phyloP scores from a whole-genome alignment of 768 basidiomycete species.

The Kwoniella bestiolae region DNA sequence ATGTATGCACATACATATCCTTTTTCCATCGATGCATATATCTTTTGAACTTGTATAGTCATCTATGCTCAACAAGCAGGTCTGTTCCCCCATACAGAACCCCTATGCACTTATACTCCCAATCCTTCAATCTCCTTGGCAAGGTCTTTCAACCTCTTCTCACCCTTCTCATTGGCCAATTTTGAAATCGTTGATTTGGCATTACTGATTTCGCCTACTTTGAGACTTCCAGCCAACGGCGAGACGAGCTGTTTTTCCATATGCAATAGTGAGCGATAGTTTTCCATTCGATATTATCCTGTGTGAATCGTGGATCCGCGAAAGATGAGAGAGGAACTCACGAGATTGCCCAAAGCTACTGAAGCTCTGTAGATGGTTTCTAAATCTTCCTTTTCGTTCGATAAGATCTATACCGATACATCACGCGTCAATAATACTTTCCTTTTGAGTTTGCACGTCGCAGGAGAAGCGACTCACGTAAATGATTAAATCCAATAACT shows the following conservation, averaged over 20 bases:
- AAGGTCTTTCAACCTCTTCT: conserved; percentile 50
- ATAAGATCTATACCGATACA: conserved; percentile 39
- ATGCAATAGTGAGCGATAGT: background rate
- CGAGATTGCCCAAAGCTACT: conserved; percentile 54
- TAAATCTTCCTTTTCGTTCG: conserved; percentile 49
- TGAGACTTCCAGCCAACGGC: conserved; percentile 39
- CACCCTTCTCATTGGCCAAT: conserved; percentile 38
- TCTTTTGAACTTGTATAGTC: no score
- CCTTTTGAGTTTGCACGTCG: no score
- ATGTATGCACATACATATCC: background rate
- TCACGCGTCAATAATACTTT: no score
- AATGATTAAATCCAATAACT: conserved; percentile 41
- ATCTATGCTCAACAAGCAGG: no score
- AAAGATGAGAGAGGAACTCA: conserved; percentile 21
- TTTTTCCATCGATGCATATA: background rate
- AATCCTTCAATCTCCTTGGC: conserved; percentile 42
- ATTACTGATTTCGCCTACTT: conserved; percentile 40
- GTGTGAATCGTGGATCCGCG: background rate
- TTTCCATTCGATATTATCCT: background rate
- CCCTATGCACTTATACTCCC: conserved; percentile 19
- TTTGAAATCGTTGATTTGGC: conserved; percentile 34
- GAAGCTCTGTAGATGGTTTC: conserved; percentile 52
- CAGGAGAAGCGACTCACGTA: conserved; percentile 32
- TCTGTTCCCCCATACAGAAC: no score
- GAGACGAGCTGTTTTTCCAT: conserved; percentile 31